These are phyloP conservation scores for Rhizophagus sp. DNA, from an alignment of 192 early-diverging fungal species.

Conservation along the genomic window DNA sequence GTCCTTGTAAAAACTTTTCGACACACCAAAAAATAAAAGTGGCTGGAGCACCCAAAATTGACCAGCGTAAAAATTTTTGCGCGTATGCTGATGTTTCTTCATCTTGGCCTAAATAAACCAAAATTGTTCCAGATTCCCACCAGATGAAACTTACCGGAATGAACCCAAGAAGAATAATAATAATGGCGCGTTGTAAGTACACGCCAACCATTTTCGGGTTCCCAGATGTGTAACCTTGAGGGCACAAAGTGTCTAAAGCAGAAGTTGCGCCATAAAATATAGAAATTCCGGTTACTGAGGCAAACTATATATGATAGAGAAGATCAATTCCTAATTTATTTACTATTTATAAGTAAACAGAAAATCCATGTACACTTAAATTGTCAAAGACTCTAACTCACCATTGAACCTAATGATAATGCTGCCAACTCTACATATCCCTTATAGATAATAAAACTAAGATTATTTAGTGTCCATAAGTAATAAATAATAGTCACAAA, in stretches of 20 bases:
- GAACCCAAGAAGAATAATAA: conserved; percentile 70
- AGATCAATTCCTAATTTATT: not conserved
- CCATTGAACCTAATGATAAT: conserved; percentile 69
- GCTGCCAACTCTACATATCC: conserved; percentile 66
- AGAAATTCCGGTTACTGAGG: conserved; percentile 66
- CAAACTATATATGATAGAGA: conserved; percentile 39
- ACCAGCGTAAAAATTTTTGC: conserved; percentile 64
- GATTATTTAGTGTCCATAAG: not conserved
- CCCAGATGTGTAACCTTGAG: conserved; percentile 70
- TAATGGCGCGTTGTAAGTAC: conserved; percentile 77
- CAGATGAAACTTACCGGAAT: conserved; percentile 73
- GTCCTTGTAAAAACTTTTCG: conserved; percentile 85
- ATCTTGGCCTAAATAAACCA: conserved; percentile 78
- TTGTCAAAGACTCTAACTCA: not conserved
- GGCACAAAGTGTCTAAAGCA: conserved; percentile 77
- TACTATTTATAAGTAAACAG: not conserved
- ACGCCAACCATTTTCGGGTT: conserved; percentile 71
- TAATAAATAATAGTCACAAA: not conserved
- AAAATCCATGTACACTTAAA: not conserved
- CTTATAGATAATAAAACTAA: conserved; percentile 17
- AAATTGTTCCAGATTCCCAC: conserved; percentile 62
- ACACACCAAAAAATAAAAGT: conserved; percentile 82
- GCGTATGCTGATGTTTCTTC: conserved; percentile 64
- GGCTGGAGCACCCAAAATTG: conserved; percentile 73
- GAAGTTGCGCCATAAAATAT: conserved; percentile 69